phyloP scores from a whole-genome alignment of 176 grass and related monocot species.

The Raddia guianensis region DNA sequence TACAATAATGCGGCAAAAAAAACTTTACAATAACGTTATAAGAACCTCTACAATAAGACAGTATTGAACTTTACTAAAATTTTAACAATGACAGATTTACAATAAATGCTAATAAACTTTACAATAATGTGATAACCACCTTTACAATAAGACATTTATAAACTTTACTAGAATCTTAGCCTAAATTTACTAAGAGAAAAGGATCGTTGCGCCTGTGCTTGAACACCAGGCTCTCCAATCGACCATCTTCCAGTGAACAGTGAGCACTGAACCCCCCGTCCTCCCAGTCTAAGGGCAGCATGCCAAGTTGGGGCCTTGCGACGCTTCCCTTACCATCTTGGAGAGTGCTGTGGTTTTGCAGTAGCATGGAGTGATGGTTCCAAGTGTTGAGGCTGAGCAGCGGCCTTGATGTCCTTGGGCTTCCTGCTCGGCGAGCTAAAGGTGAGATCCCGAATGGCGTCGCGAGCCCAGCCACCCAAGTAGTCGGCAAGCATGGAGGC shows the following conservation, averaged over 20 bases:
- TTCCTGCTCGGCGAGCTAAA: constrained; percentile 49
- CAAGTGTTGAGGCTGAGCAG: not conserved
- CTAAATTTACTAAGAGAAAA: no score
- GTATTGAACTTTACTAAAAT: no score
- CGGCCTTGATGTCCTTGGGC: constrained; percentile 30
- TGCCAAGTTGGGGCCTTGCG: constrained; percentile 26
- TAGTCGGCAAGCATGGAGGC: constrained; percentile 37
- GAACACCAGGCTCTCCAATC: constrained; percentile 58
- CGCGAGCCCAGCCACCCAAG: constrained; percentile 46
- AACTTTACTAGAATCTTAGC: no score
- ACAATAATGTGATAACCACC: no score
- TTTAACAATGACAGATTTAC: no score
- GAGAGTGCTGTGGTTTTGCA: not conserved
- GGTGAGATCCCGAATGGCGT: constrained; percentile 55
- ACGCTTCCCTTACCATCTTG: not conserved
- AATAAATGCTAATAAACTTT: no score
- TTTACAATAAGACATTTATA: no score
- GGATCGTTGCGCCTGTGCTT: constrained; percentile 47
- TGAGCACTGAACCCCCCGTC: not conserved
- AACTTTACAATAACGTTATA: no score
- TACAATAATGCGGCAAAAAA: no score
- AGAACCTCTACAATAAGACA: no score
- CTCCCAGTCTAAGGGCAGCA: constrained; percentile 52
- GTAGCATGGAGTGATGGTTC: not conserved
- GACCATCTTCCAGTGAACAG: constrained; percentile 14